These are phyloP conservation scores for Penicillium psychrofluorescens DNA, from an alignment of 495 filamentous ascomycete genomes.

Conservation along the genomic window DNA sequence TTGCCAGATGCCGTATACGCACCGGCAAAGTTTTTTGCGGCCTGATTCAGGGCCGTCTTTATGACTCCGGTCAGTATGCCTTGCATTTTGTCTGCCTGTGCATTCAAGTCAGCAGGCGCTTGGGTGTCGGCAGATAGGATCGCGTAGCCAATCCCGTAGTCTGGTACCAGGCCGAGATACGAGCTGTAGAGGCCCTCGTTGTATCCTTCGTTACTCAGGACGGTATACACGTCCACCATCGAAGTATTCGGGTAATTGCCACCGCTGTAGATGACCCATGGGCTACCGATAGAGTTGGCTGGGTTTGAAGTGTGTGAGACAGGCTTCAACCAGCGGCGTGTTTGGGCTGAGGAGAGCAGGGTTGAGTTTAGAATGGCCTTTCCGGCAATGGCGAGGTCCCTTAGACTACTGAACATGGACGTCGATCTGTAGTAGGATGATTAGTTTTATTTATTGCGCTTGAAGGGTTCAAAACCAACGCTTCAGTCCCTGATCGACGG, in stretches of 20 bases:
- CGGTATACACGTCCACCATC: conserved; percentile 44
- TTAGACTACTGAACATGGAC: conserved; percentile 22
- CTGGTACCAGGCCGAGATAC: conserved; percentile 37
- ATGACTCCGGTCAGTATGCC: conserved; percentile 31
- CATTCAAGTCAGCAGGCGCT: conserved; percentile 14
- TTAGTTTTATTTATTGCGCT: conserved; percentile 6
- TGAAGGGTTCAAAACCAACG: conserved; percentile 14
- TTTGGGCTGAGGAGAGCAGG: conserved; percentile 30
- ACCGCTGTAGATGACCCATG: conserved; percentile 30
- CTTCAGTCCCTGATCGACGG: conserved; percentile 9
- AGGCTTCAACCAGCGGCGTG: conserved; percentile 38
- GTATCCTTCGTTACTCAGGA: conserved; percentile 34
- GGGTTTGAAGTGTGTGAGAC: conserved; percentile 42
- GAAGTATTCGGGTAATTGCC: conserved; percentile 18
- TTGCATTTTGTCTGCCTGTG: conserved; percentile 20
- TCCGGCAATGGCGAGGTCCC: conserved; percentile 23
- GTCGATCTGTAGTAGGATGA: conserved; percentile 12
- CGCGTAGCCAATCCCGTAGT: conserved; percentile 43
- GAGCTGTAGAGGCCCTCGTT: conserved; percentile 36
- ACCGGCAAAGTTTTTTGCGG: conserved; percentile 32
- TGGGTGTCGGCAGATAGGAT: conserved; percentile 33
- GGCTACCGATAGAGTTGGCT: conserved; percentile 34
- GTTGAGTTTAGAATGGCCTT: conserved; percentile 43
- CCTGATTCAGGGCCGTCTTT: conserved; percentile 33
- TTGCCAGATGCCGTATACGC: conserved; percentile 16